Evolutionary conservation across 2,329 filamentous ascomycete genomes (phyloP), one percentile per base, ranked within the genome.

Genomic region (Alternaria burnsii): DNA sequence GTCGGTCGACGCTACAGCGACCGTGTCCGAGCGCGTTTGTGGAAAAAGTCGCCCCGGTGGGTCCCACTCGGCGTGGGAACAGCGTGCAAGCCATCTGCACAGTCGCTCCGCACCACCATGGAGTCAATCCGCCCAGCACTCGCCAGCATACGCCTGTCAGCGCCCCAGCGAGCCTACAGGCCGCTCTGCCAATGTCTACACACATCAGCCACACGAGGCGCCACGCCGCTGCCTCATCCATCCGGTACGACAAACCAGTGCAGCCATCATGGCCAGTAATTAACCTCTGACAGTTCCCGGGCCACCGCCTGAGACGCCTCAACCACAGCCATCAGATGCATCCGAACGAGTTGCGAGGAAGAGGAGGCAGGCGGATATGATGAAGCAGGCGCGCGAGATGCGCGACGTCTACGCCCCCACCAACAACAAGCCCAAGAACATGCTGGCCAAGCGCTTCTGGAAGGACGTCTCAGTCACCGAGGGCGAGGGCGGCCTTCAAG

Each of bases 391-490:
- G 5, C 80, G 83, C 63, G 75, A 82, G 63, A 65, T 81, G 53
- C 79, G 77, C 50, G 62, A 78, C 3, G 74, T 80, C 53, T 78
- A 64, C 12, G 32, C 57, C 11, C 51, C 66, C 20, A 58, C 81
- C 3, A 66, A 65, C 43, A 84, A 84, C 43, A 84, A 84, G 65
- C 82, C 83, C 2, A 75, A 77, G 18, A 81, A 77, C 36, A 73
- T 86, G 58, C 83, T 89, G 72, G 84, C 84, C 73, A 91, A 89
- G 82, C 86, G 94, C 54, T 97, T 97, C 82, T 98, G 94, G 94
- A 92, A 91, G 78, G 87, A 95, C 74, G 92, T 95, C 1, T 78
- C 84, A 62, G 88, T 97, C 38, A 83, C 86, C 66, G 87, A 79
- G 34, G 68, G 69, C 18, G 82, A 89, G 65, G 89, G 90, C 52